Evolutionary conservation across 2,329 filamentous ascomycete genomes (phyloP), one percentile per base, ranked within the genome.

Genomic region (Venturia pyrina): DNA sequence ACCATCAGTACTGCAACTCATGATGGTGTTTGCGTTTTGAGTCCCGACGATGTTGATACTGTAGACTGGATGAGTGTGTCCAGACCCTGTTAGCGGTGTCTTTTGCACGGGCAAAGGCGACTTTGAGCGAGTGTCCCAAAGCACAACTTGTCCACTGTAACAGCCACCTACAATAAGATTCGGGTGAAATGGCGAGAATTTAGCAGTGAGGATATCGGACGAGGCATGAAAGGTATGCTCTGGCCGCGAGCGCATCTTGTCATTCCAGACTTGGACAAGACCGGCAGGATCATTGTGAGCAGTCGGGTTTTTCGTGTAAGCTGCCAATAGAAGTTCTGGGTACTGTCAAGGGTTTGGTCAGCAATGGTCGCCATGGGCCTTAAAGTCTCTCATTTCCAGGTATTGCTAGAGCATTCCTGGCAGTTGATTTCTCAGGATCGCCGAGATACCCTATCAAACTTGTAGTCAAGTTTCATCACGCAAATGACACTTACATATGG

Each of bases 141-240:
- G 84, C 60, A 98, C 85, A 19, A 99, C 91, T 77, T 99, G 96
- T 7, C 95, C 95, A 67, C 91, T 96, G 78, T 99, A 99, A 44
- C 93, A 93, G 62, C 96, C 96, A 68, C 95, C 95, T 68, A 99
- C 87, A 72, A 99, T 96, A 65, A 99, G 83, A 71, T 96, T 97
- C 5, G 93, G 93, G 75, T 99, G 95, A 74, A 97, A 97, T 0
- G 95, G 95, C n/a, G 95, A 98, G 78, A 99, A 99, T 70, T 95
- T 96, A 69, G 95, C 95, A 0, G 93, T 90, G 17, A 99, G 83
- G 64, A 99, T 91, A 77, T 99, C 95, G 57, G 93, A 97, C 68
- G 96, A 93, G 11, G 93, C 93, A 72, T 96, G 93, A 76, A 99
- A 97, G 66, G 96, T 88, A 77, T 96, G 98, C 81, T 99, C 95